These are phyloP conservation scores for Anisodus acutangulus DNA, from an alignment of 257 asterid genomes.

Conservation along the genomic window DNA sequence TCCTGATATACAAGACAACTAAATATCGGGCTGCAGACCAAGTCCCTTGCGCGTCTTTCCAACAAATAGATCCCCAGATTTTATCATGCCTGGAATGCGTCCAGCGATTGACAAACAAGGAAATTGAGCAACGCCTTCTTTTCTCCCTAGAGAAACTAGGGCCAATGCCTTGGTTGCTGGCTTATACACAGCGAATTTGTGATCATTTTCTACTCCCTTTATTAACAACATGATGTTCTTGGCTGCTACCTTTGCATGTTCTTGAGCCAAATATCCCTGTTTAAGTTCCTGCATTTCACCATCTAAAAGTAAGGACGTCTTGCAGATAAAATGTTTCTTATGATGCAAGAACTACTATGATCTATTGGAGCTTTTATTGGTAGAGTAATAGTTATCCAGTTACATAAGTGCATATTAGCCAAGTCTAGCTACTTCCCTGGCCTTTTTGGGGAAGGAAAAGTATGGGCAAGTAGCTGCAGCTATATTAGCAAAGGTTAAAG, in stretches of 20 bases:
- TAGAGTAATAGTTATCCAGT: not conserved
- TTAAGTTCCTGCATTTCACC: constrained; percentile 62
- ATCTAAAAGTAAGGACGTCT: not conserved
- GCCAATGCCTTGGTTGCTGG: constrained; percentile 56
- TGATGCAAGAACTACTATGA: not conserved
- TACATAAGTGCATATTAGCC: not conserved
- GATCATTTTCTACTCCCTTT: constrained; percentile 43
- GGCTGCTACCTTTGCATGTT: constrained; percentile 61
- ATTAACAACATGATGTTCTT: constrained; percentile 66
- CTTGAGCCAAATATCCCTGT: constrained; percentile 73
- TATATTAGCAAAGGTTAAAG: not conserved
- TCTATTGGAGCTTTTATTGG: not conserved
- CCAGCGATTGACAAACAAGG: constrained; percentile 56
- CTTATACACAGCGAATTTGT: constrained; percentile 53
- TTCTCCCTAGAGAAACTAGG: constrained; percentile 73
- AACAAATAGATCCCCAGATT: constrained; percentile 84
- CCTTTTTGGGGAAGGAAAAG: not conserved
- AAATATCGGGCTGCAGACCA: constrained; percentile 52
- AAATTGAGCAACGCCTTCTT: constrained; percentile 61
- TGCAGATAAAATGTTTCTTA: not conserved
- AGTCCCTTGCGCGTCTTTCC: constrained; percentile 57
- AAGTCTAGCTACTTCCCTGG: too few species aligned
- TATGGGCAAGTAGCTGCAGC: not conserved
- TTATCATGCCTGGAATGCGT: constrained; percentile 73
- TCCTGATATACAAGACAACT: not conserved